Evolutionary conservation across 2,329 filamentous ascomycete species (phyloP), one percentile per base, ranked within the genome.

Genomic region (Emergomyces africanus): DNA sequence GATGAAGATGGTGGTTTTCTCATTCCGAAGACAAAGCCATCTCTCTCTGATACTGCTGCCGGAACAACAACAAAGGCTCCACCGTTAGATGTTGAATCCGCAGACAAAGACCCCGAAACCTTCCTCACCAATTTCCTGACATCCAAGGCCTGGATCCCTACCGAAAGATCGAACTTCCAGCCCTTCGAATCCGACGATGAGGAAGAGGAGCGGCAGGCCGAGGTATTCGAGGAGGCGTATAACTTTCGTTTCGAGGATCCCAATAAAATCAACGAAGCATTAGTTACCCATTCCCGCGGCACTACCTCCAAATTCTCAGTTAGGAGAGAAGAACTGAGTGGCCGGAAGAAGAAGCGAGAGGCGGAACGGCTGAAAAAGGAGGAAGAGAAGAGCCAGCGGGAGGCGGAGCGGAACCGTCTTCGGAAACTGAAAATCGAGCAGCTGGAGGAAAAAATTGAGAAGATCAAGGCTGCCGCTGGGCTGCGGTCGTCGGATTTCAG

Each of bases 161-260:
- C 82, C 10, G 83, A 82, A 57, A 79, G 78, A 48, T 79, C 82
- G 25, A 81, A 81, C 48, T 90, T 89, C 74, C 80, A 91, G 66
- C 88, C 91, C 0, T 88, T 99, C 60, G 90, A 96, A 69, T 96
- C 90, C 0, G 94, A 99, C 65, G 90, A 96, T 57, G 89, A 84
- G n/a, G 82, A 84, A 6, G 82, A 89, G 49, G 83, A 88, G 35
- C 80, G 82, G 33, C 81, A 83, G 51, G 91, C 91, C 30, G 92
- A 97, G 50, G 84, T 87, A 61, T 95, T 92, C 68, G 94, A 99
- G 75, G 82, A 88, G 64, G 91, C 91, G 4, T 99, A 96, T 77
- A 99, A 99, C 75, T 76, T 96, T 74, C 87, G 94, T 39, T 99
- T 99, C 68, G 94, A 99, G 71, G 89, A 97, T 67, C 90, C 94